Evolutionary conservation across 108 stramenopile genomes (phyloP).

Genomic region (Cyclostephanos tholiformis): DNA sequence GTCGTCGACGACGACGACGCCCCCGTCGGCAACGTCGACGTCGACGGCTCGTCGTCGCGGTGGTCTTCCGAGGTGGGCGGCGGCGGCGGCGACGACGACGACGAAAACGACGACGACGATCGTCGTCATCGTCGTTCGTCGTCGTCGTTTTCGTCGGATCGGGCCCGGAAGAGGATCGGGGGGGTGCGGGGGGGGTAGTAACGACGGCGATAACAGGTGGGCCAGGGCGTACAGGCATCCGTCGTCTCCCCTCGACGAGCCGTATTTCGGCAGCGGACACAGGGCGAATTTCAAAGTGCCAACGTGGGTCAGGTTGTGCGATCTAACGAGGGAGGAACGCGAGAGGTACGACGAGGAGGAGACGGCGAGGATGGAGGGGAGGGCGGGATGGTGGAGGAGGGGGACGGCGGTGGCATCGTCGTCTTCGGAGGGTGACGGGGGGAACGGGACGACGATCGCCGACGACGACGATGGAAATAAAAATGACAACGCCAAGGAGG

Average conservation of each 20-base stretch:
- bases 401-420: constrained; percentile 1
- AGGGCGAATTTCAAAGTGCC: constrained; percentile 35
- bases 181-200: too few species aligned
- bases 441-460: background rate
- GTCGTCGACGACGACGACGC: background rate
- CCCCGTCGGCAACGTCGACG: constrained; percentile 5
- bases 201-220: too few species aligned
- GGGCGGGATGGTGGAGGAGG: constrained; percentile 25
- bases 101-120: too few species aligned
- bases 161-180: too few species aligned
- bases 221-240: constrained; percentile 29
- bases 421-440: background rate
- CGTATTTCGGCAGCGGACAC: constrained; percentile 38
- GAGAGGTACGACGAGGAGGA: constrained; percentile 24
- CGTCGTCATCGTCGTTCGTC: too few species aligned
- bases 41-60: background rate
- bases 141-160: background rate
- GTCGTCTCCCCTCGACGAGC: constrained; percentile 30
- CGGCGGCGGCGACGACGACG: too few species aligned
- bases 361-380: constrained; percentile 25
- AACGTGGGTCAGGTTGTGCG: constrained; percentile 33
- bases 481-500: background rate
- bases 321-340: constrained; percentile 36
- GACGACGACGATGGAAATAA: background rate
- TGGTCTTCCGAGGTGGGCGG: too few species aligned